phyloP scores from a whole-genome alignment of 164 flowering plant species.

The Vitis rupestris region DNA sequence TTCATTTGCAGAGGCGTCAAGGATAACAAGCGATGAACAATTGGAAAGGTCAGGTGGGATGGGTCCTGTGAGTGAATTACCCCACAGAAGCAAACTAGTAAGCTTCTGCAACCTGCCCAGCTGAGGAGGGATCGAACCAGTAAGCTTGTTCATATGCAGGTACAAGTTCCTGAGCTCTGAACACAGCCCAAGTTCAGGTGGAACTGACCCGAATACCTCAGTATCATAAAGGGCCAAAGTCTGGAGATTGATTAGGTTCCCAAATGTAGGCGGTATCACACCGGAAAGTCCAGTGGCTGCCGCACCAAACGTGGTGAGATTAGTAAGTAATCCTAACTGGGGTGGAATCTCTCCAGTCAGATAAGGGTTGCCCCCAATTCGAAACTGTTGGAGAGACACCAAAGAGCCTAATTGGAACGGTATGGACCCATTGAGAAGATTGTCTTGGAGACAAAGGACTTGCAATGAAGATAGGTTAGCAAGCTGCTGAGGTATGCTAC shows the following conservation, averaged over 20 bases:
- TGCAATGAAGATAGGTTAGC: constrained; percentile 70
- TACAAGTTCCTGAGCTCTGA: constrained; percentile 77
- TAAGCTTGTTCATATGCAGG: constrained; percentile 82
- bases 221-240: constrained; percentile 86
- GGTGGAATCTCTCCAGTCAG: constrained; percentile 72
- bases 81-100: constrained; percentile 89
- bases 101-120: constrained; percentile 80
- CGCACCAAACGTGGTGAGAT: constrained; percentile 80
- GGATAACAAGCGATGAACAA: constrained; percentile 75
- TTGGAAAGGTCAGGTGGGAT: constrained; percentile 79
- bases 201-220: constrained; percentile 68
- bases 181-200: constrained; percentile 75
- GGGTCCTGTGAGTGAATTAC: constrained; percentile 62
- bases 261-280: constrained; percentile 67
- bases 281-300: constrained; percentile 89
- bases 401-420: constrained; percentile 72
- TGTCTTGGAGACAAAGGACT: constrained; percentile 84
- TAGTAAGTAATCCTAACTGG: constrained; percentile 64
- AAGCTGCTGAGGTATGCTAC: constrained; percentile 62
- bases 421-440: constrained; percentile 74
- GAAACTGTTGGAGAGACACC: constrained; percentile 66
- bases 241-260: constrained; percentile 69
- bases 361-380: constrained; percentile 85
- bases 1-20: constrained; percentile 79
- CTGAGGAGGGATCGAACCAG: constrained; percentile 74